Percentiles rank a stretch among this genome's conserved stretches.
phyloP scores from a whole-genome alignment of 176 grass and related monocot species.

The Bromus sterilis region DNA sequence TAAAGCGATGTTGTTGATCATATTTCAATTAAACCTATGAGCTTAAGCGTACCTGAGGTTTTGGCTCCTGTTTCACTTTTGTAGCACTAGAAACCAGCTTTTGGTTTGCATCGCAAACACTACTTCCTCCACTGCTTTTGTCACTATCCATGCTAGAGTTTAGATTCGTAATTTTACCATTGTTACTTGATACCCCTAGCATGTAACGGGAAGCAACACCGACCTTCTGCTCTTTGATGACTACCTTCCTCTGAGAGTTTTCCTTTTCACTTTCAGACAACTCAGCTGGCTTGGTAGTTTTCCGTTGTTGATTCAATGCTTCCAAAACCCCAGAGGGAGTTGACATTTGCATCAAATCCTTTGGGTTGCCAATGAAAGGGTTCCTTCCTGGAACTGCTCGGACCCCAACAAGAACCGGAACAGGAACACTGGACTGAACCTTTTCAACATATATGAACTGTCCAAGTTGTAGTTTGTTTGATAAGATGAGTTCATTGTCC shows the following conservation, averaged over 20 bases:
- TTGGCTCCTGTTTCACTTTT: conserved; percentile 61
- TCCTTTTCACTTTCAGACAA: conserved; percentile 71
- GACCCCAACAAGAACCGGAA: conserved; percentile 84
- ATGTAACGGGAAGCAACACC: conserved; percentile 84
- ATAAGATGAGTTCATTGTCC: conserved; percentile 90
- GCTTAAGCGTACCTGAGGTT: conserved; percentile 59
- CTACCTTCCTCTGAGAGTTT: conserved; percentile 62
- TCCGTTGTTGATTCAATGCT: conserved; percentile 41
- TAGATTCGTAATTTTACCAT: conserved; percentile 37
- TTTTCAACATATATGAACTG: conserved; percentile 99
- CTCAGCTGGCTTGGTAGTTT: conserved; percentile 49
- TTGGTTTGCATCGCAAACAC: conserved; percentile 34
- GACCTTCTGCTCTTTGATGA: conserved; percentile 82
- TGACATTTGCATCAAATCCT: conserved; percentile 97
- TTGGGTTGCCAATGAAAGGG: conserved; percentile 86
- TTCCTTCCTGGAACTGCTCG: conserved; percentile 91
- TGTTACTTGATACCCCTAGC: conserved; percentile 78
- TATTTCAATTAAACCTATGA: not conserved
- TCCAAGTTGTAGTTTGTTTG: conserved; percentile 91
- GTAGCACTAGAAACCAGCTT: conserved; percentile 21
- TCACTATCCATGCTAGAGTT: conserved; percentile 54
- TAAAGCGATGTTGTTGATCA: not conserved
- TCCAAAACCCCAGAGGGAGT: conserved; percentile 50
- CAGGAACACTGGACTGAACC: conserved; percentile 76
- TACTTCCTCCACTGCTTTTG: conserved; percentile 49